Conservation (phyloP, 2,329 filamentous ascomycete species). For the Clonostachys rhizophaga region DNA sequence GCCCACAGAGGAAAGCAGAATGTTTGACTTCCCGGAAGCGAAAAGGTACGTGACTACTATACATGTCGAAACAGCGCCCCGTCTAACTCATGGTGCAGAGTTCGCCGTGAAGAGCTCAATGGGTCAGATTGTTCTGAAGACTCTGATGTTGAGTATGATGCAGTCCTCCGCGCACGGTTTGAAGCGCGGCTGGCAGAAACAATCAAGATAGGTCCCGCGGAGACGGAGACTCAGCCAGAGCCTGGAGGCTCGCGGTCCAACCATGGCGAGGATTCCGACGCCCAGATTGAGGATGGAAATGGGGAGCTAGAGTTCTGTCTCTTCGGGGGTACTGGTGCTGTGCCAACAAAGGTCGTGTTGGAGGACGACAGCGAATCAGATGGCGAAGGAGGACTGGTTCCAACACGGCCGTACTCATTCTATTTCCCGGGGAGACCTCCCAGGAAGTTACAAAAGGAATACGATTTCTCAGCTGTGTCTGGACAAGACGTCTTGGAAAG, state of each 20-base stretch:
- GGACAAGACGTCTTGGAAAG: slow-evolving; percentile 43
- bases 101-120: slow-evolving; percentile 51
- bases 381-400: slow-evolving; percentile 27
- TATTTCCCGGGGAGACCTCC: slow-evolving; percentile 40
- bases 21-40: slow-evolving; percentile 48
- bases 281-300: slow-evolving; percentile 12
- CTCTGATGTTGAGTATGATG: slow-evolving; percentile 22
- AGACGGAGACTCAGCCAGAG: not conserved
- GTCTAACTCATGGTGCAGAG: slow-evolving; percentile 25
- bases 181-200: slow-evolving; percentile 39
- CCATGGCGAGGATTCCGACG: slow-evolving; percentile 6
- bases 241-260: not conserved
- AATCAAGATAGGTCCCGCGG: not conserved
- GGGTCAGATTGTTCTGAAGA: slow-evolving; percentile 21
- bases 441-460: slow-evolving; percentile 27
- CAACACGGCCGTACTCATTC: slow-evolving; percentile 36
- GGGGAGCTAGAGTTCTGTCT: slow-evolving; percentile 53
- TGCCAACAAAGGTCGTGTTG: slow-evolving; percentile 40
- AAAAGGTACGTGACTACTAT: slow-evolving; percentile 36
- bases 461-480: slow-evolving; percentile 41
- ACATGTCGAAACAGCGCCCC: too few species aligned
- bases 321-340: slow-evolving; percentile 41
- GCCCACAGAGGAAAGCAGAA: slow-evolving; percentile 11
- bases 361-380: slow-evolving; percentile 30
- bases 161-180: slow-evolving; percentile 35